A percentile compares a stretch with the other conserved stretches of the same genome.
These are phyloP conservation scores for Urtica urens DNA, from an alignment of 306 rosid genomes.

Conservation along the genomic window DNA sequence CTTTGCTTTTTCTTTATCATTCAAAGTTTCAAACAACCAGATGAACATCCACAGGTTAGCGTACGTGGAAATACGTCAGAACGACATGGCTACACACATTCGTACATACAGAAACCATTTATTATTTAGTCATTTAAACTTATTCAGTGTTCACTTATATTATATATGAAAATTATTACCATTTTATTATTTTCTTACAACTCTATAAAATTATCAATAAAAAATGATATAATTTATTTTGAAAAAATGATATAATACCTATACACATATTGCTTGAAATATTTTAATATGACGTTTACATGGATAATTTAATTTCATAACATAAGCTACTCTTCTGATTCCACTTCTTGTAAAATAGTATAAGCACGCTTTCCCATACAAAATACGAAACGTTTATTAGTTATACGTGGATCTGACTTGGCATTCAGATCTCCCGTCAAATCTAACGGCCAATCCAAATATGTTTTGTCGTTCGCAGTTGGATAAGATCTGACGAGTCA, in stretches of 20 bases:
- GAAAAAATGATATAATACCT: too few species aligned
- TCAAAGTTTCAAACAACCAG: background rate
- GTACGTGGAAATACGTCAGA: conserved; percentile 28
- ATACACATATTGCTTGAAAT: too few species aligned
- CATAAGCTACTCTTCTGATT: background rate
- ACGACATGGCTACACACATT: background rate
- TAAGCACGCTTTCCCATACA: background rate
- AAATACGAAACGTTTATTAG: background rate
- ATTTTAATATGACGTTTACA: too few species aligned
- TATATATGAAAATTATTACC: too few species aligned
- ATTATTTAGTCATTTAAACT: background rate
- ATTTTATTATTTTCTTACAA: too few species aligned
- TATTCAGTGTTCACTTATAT: conserved; percentile 1
- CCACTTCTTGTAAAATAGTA: background rate
- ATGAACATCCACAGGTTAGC: background rate
- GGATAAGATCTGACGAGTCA: background rate
- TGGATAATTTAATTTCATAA: too few species aligned
- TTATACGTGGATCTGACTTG: conserved; percentile 48
- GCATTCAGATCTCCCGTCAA: conserved; percentile 18
- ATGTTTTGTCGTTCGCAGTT: conserved; percentile 7
- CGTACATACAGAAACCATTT: background rate
- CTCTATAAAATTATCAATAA: too few species aligned
- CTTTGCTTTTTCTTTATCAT: conserved; percentile 1
- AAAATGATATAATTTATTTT: too few species aligned
- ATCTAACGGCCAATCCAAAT: background rate